A percentile compares a stretch with the other conserved stretches of the same genome.
Evolutionary conservation across 441 rosid species (phyloP).

Genomic region (Gossypium lobatum): DNA sequence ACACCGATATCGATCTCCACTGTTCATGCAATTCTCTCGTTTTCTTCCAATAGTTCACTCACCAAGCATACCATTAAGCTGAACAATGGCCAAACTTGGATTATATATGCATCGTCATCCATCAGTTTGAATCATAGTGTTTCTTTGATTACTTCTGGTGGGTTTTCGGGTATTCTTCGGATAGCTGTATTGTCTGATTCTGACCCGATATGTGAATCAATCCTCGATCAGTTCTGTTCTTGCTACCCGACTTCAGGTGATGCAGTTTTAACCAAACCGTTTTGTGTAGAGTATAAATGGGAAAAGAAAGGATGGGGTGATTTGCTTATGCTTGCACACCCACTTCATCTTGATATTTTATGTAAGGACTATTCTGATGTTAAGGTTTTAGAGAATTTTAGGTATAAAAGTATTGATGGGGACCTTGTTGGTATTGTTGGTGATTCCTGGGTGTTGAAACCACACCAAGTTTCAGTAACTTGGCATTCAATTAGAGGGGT

Average conservation of each 20-base stretch:
- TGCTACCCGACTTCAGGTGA: slow-evolving; percentile 78
- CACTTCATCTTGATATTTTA: slow-evolving; percentile 68
- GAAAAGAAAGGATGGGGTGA: slow-evolving; percentile 85
- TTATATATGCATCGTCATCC: slow-evolving; percentile 67
- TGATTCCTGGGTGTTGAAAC: slow-evolving; percentile 67
- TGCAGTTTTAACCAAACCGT: slow-evolving; percentile 60
- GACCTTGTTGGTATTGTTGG: slow-evolving; percentile 83
- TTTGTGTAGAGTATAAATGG: slow-evolving; percentile 73
- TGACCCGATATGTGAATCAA: slow-evolving; percentile 35
- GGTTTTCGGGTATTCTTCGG: slow-evolving; percentile 64
- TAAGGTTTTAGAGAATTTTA: slow-evolving; percentile 52
- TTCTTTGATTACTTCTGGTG: slow-evolving; percentile 40
- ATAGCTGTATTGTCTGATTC: slow-evolving; percentile 49
- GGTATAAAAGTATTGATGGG: slow-evolving; percentile 70
- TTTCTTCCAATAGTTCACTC: slow-evolving; percentile 33
- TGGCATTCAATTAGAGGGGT: slow-evolving; percentile 85
- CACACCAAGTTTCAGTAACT: slow-evolving; percentile 63
- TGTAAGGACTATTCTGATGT: slow-evolving; percentile 30
- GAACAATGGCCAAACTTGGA: slow-evolving; percentile 84
- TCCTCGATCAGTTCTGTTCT: slow-evolving; percentile 74
- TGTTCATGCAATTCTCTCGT: slow-evolving; percentile 64
- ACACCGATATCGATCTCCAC: slow-evolving; percentile 60
- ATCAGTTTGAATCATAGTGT: slow-evolving; percentile 36
- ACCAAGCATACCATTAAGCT: slow-evolving; percentile 63
- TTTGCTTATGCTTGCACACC: slow-evolving; percentile 93